Evolutionary conservation across 495 filamentous ascomycete genomes (phyloP), one percentile per base, ranked within the genome.

Genomic region (Aspergillus carlsbadensis): DNA sequence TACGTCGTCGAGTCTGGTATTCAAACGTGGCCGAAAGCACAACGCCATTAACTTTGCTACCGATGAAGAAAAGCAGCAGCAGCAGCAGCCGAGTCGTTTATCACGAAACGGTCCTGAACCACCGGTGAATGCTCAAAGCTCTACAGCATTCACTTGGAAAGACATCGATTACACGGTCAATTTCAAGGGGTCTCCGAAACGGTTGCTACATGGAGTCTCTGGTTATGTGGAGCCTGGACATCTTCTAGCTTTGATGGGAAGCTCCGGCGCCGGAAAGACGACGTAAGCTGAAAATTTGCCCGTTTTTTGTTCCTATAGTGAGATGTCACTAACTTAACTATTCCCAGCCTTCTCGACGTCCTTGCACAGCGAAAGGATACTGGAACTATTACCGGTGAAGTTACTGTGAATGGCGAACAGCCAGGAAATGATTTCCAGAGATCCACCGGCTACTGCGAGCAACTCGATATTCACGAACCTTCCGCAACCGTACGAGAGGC

Each of bases 241-340:
- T 59, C 74, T 94, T 24, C 91, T 89, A 2, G 90, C 89, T 3
- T 71, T 93, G 13, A 91, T 92, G 89, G 90, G 90, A 22, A 86
- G 84, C 8, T 90, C 87, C 1, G 90, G 90, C 13, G 90, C 90
- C n/a, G 90, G 90, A 43, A 94, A 94, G 61, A 94, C 90, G 3
- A 92, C 90, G 2, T 77, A n/a, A n/a, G n/a, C n/a, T n/a, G n/a
- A n/a, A n/a, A n/a, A n/a, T n/a, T n/a, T n/a, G n/a, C n/a, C n/a
- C n/a, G n/a, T n/a, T n/a, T n/a, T n/a, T n/a, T n/a, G n/a, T n/a
- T n/a, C n/a, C n/a, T n/a, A n/a, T n/a, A n/a, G n/a, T n/a, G n/a
- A n/a, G n/a, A n/a, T n/a, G n/a, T n/a, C n/a, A n/a, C n/a, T n/a
- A n/a, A n/a, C n/a, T n/a, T n/a, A n/a, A n/a, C n/a, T n/a, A n/a